Evolutionary conservation across 1,284 basidiomycete species (phyloP).

Genomic region (Chondrostereum purpureum): DNA sequence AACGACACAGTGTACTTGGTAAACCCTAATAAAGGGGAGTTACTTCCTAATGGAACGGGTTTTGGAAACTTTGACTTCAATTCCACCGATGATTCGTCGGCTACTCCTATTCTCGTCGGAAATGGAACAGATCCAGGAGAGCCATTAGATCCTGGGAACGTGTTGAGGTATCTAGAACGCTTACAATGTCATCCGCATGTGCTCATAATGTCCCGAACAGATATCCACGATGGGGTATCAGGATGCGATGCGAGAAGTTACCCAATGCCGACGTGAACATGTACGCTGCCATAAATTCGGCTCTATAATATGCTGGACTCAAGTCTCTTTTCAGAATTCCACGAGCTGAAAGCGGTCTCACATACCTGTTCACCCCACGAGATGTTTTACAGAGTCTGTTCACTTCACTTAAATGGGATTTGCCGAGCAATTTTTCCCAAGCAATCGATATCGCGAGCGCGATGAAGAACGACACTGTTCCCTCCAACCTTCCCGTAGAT

Average conservation of each 20-base stretch:
- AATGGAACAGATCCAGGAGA: constrained; percentile 1
- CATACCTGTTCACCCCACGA: constrained; percentile 31
- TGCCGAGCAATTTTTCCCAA: constrained; percentile 18
- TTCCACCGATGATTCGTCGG: constrained; percentile 16
- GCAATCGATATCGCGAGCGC: constrained; percentile 16
- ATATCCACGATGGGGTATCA: constrained; percentile 35
- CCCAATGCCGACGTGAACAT: constrained; percentile 24
- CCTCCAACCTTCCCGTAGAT: constrained; percentile 16
- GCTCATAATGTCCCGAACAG: constrained; percentile 14
- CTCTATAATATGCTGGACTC: background rate
- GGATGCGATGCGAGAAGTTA: constrained; percentile 30
- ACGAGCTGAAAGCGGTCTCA: constrained; percentile 17
- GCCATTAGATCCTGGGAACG: constrained; percentile 19
- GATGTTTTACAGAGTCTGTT: constrained; percentile 26
- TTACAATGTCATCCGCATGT: constrained; percentile 3
- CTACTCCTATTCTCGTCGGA: constrained; percentile 7
- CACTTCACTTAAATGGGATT: constrained; percentile 21
- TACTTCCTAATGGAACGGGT: constrained; percentile 27
- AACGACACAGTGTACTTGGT: constrained; percentile 31
- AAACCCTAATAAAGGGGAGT: constrained; percentile 26
- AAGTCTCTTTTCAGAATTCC: constrained; percentile 16
- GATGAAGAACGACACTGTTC: constrained; percentile 20
- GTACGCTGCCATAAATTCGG: constrained; percentile 16
- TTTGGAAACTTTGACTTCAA: constrained; percentile 29
- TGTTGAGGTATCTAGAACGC: constrained; percentile 19